Evolutionary conservation across 768 basidiomycete genomes (phyloP).

Genomic region (Termitomyces sp.): DNA sequence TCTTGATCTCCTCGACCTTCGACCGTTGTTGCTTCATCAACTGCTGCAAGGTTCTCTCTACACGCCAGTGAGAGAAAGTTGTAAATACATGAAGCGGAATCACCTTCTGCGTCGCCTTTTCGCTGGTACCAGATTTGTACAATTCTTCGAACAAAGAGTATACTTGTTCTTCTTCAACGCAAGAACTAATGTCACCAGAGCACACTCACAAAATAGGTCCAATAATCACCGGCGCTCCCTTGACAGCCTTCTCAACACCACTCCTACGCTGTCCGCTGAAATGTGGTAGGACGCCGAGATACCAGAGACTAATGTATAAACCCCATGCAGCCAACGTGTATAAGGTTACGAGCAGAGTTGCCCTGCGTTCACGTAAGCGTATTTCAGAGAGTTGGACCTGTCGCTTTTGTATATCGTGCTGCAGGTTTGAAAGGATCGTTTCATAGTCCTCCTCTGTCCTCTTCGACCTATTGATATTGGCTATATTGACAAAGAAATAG

Average conservation of each 20-base stretch:
- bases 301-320: constrained; percentile 71
- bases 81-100: constrained; percentile 6
- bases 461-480: constrained; percentile 21
- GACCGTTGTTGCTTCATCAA: constrained; percentile 75
- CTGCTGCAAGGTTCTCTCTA: constrained; percentile 75
- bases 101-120: constrained; percentile 80
- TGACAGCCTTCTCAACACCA: constrained; percentile 37
- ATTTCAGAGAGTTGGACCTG: constrained; percentile 77
- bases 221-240: constrained; percentile 55
- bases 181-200: background rate
- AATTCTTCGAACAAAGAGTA: constrained; percentile 73
- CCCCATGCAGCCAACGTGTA: constrained; percentile 76
- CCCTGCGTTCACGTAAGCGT: constrained; percentile 76
- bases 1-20: constrained; percentile 95
- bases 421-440: constrained; percentile 61
- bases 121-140: constrained; percentile 82
- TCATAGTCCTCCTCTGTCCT: constrained; percentile 73
- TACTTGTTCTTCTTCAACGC: constrained; percentile 35
- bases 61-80: background rate
- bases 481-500: background rate
- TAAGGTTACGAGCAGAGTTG: constrained; percentile 71
- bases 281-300: constrained; percentile 50
- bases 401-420: constrained; percentile 65
- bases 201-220: constrained; percentile 75
- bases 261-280: constrained; percentile 24